Evolutionary conservation across 495 filamentous ascomycete genomes (phyloP), one percentile per base, ranked within the genome.

Genomic region (Monascus purpureus): DNA sequence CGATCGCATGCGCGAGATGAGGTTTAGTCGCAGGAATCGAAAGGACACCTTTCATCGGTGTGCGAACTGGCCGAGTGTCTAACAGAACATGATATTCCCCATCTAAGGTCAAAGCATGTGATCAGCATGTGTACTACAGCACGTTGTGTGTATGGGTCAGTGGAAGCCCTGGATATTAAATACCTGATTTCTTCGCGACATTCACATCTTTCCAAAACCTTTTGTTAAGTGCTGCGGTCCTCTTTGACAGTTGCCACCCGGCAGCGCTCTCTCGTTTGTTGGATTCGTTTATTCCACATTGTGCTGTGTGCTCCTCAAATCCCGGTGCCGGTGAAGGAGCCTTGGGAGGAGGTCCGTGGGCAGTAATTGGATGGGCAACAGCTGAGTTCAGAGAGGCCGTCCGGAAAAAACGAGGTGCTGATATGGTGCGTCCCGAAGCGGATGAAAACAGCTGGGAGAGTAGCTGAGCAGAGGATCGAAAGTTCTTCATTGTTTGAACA

Each of bases 171-270:
- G 1, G 32, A 17, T 9, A 31, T 53, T 65, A 65, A 71, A 32
- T 72, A 65, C 35, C 67, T 48, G 35, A 65, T 57, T 49, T 53
- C 29, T 47, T 47, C 29, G 67, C 56, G 11, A 92, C 75, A 44
- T 64, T 53, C 3, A 84, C 81, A 56, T 88, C 66, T 47, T 79
- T 84, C 84, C 85, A 93, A 52, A 92, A 90, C 6, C 82, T 66
- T 53, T 77, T 78, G 49, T 67, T 70, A 35, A 81, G 53, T 25
- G 61, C 53, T 17, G 39, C 53, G 11, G 60, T 49, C 4, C 60
- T 50, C 39, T 68, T 60, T 7, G 49, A 26, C 17, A 39, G 31
- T 7, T 43, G 41, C 12, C 29, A 32, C 19, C 57, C 46, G 26
- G 58, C 49, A 6, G 65, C 25, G 35, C 62, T 64, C 33, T 63